Evolutionary conservation across 257 asterid genomes (phyloP), one percentile per base, ranked within the genome.

Genomic region (Ligustrum vulgare): DNA sequence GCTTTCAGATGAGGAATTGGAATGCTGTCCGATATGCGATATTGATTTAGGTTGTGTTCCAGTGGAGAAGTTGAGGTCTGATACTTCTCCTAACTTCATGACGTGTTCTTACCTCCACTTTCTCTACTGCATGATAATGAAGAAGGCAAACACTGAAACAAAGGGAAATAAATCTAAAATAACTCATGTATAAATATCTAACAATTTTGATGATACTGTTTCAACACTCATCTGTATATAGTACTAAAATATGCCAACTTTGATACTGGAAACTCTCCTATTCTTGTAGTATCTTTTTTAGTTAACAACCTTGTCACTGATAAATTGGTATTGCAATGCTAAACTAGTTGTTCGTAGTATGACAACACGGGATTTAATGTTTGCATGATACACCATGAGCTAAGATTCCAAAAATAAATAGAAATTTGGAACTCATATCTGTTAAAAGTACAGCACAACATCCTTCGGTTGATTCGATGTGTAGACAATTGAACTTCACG

Each of bases 1-100:
- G 79, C 80, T 91, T 32, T 70, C 71, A 16, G 82, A 84, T 43
- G 93, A 78, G 78, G 87, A 80, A 69, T 80, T 74, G 78, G 82
- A 78, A 11, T 73, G 72, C 15, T 89, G 97, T 54, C 97, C 92
- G 36, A 70, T 77, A 36, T 91, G 97, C 81, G 76, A 79, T 43
- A 76, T 75, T 2, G 78, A 85, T 65, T 66, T 91, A 81, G 94
- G 96, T 56, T 83, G 87, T 72, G 79, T 68, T 13, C 97, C 97
- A 1, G 62, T 87, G 80, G 92, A 89, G 73, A 91, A 86, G 82
- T 75, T 91, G 78, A 91, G 89, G 96, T 58, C 12, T 22, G 65
- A 58, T 2, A 22, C 65, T 58, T 58, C 6, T 58, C 22, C 18
- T 20, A 58, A 58, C 33, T 58, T 8, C 65, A 6, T 51, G 2